phyloP scores from a whole-genome alignment of 352 stramenopile species.

The Globisporangium emineosum region DNA sequence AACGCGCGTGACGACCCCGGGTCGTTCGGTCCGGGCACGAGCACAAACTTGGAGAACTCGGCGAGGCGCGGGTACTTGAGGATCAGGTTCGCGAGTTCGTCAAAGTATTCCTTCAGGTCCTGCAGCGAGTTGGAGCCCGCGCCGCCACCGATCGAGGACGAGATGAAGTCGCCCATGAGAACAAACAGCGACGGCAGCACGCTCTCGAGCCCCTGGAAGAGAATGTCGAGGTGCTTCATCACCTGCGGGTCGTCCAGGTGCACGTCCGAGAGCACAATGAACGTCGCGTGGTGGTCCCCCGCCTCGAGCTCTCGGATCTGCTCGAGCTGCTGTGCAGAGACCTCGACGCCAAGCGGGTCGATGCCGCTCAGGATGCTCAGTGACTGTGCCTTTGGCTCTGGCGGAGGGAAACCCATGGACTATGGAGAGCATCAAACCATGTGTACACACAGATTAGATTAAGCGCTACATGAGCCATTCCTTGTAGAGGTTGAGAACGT shows the following conservation, averaged over 20 bases:
- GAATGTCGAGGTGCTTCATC: conserved; percentile 84
- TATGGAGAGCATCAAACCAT: conserved; percentile 17
- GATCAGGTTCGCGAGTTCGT: conserved; percentile 91
- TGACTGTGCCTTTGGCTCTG: conserved; percentile 82
- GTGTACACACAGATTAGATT: not conserved
- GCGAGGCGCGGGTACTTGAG: conserved; percentile 80
- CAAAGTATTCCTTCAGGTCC: conserved; percentile 83
- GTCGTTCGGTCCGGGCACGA: conserved; percentile 92
- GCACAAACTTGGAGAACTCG: conserved; percentile 85
- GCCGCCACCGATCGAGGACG: conserved; percentile 68
- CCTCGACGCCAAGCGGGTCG: conserved; percentile 81
- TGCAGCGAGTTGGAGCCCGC: conserved; percentile 63
- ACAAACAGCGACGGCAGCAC: conserved; percentile 86
- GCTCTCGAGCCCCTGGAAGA: conserved; percentile 87
- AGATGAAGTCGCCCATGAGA: conserved; percentile 94
- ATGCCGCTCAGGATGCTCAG: conserved; percentile 66
- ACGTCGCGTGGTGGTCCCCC: conserved; percentile 81
- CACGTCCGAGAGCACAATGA: conserved; percentile 94
- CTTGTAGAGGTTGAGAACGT: too few relatives aligned
- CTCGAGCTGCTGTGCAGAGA: conserved; percentile 73
- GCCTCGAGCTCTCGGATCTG: conserved; percentile 80
- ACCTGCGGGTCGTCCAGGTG: conserved; percentile 91
- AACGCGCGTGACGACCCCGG: conserved; percentile 79
- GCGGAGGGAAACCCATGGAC: conserved; percentile 89
- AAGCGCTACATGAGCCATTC: not conserved